Evolutionary conservation across 495 filamentous ascomycete species (phyloP).

Genomic region (Achaetomiella virescens): DNA sequence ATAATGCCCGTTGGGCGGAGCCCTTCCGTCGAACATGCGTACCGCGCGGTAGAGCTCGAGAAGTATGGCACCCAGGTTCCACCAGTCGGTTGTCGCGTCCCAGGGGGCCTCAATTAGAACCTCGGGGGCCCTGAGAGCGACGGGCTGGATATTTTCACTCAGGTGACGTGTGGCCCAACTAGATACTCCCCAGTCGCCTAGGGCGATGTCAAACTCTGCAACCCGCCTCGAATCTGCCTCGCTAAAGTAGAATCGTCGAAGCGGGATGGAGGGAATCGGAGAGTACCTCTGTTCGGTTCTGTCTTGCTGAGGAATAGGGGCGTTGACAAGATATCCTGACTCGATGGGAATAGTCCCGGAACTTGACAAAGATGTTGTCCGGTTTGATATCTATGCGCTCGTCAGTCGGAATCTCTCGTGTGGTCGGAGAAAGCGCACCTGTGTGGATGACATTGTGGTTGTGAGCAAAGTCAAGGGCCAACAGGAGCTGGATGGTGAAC

Average conservation of each 20-base stretch:
- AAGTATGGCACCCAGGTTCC: constrained; percentile 25
- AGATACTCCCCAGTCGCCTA: constrained; percentile 29
- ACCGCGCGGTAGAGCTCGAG: constrained; percentile 16
- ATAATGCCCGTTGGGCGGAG: constrained; percentile 14
- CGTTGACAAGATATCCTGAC: constrained; percentile 8
- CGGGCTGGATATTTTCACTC: constrained; percentile 26
- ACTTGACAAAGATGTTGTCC: constrained; percentile 19
- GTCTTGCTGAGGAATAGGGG: constrained; percentile 12
- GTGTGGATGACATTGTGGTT: constrained; percentile 10
- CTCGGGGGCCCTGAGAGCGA: constrained; percentile 26
- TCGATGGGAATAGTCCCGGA: constrained; percentile 12
- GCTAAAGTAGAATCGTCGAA: constrained; percentile 11
- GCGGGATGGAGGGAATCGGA: constrained; percentile 5
- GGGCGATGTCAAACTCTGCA: constrained; percentile 15
- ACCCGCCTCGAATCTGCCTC: neutral
- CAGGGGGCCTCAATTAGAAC: constrained; percentile 29
- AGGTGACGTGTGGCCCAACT: constrained; percentile 26
- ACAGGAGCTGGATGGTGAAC: constrained; percentile 7
- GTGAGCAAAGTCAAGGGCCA: constrained; percentile 13
- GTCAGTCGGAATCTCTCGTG: too few relatives aligned
- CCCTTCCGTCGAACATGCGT: constrained; percentile 9
- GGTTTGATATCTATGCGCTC: constrained; percentile 12
- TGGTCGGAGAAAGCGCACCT: neutral
- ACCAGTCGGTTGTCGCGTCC: constrained; percentile 21
- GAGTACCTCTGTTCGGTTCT: constrained; percentile 10